These are phyloP conservation scores for Claviceps pazoutovae DNA, from an alignment of 2,329 filamentous ascomycete genomes.

Conservation along the genomic window DNA sequence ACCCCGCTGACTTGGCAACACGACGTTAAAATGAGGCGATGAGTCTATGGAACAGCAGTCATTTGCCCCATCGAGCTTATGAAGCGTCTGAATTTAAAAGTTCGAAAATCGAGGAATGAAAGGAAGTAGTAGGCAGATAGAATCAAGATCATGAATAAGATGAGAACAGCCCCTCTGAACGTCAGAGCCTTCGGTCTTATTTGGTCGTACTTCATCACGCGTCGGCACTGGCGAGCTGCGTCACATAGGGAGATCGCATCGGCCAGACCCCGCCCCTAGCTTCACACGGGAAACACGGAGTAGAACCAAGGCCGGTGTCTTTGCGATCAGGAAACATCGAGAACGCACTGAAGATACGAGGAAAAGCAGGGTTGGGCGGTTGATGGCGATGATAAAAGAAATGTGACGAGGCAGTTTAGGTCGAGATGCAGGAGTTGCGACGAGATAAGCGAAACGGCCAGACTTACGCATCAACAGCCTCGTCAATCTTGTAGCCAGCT, in stretches of 20 bases:
- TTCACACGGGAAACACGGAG: constrained; percentile 4
- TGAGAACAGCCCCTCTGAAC: not conserved
- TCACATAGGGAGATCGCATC: constrained; percentile 20
- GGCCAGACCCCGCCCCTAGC: constrained; percentile 9
- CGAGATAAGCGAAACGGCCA: not conserved
- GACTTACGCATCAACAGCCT: constrained; percentile 46
- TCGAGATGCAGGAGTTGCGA: not conserved
- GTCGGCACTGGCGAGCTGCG: constrained; percentile 15
- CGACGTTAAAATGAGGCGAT: not conserved
- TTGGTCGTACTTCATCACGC: constrained; percentile 23
- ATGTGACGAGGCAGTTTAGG: not conserved
- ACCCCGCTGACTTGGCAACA: not conserved
- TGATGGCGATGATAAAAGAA: not conserved
- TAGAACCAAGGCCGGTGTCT: not conserved
- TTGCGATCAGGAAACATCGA: not conserved
- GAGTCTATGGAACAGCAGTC: constrained; percentile 1
- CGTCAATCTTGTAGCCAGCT: constrained; percentile 35
- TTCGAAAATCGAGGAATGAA: not conserved
- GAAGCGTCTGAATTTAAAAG: not conserved
- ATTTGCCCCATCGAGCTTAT: not conserved
- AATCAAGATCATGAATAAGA: not conserved
- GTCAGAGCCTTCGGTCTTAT: constrained; percentile 21
- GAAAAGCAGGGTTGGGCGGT: not conserved
- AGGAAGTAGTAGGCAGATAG: not conserved
- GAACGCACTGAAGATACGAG: not conserved